A percentile compares a stretch with the other conserved stretches of the same genome.
phyloP scores from a whole-genome alignment of 169 alveolate species.

The Plasmodium gonderi region DNA sequence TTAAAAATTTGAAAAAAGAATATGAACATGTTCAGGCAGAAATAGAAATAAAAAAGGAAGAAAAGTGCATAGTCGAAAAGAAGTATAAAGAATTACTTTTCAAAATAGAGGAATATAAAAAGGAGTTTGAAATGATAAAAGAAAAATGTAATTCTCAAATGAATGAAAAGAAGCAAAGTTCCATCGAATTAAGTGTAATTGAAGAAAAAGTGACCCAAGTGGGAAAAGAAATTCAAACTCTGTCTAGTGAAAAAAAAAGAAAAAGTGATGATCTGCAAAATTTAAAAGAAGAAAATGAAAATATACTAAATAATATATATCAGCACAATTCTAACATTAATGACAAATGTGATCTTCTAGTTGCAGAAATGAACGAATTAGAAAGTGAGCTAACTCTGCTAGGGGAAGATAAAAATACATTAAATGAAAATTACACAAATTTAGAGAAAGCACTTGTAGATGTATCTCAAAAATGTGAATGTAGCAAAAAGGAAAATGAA shows the following conservation, averaged over 20 bases:
- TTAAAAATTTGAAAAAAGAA: constrained; percentile 12
- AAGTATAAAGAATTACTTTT: constrained; percentile 14
- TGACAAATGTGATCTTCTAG: constrained; percentile 25
- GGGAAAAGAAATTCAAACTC: neutral
- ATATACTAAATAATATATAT: neutral
- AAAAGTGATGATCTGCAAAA: neutral
- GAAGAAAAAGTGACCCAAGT: neutral
- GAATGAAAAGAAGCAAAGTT: constrained; percentile 59
- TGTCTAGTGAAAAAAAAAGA: constrained; percentile 18
- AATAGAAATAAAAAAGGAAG: constrained; percentile 27
- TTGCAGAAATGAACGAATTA: neutral
- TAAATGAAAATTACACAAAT: neutral
- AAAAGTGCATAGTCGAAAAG: constrained; percentile 19
- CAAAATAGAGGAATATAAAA: constrained; percentile 38
- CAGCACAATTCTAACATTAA: constrained; percentile 9
- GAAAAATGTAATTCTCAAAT: constrained; percentile 57
- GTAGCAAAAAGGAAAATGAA: constrained; percentile 57
- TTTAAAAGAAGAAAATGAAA: constrained; percentile 10
- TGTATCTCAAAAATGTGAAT: neutral
- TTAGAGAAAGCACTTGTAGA: constrained; percentile 18
- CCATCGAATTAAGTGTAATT: constrained; percentile 27
- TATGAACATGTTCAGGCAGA: constrained; percentile 24
- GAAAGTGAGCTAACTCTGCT: constrained; percentile 16
- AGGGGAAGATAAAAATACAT: constrained; percentile 31
- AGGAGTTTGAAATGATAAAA: constrained; percentile 40